Evolutionary conservation across 306 rosid genomes (phyloP).

Genomic region (Glycine soja): DNA sequence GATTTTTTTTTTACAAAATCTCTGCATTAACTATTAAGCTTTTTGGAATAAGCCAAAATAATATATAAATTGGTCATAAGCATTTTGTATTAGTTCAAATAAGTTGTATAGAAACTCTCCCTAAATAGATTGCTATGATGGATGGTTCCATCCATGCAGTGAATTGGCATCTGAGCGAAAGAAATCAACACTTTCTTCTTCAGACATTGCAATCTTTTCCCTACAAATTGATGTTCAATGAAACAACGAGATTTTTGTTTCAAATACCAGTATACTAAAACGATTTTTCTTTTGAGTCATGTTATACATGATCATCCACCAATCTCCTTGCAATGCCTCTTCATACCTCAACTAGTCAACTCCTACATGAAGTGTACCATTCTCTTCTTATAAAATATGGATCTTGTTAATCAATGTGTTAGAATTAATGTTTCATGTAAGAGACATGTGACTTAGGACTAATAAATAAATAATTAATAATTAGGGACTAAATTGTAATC

Average conservation of each 20-base stretch:
- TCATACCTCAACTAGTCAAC: not conserved
- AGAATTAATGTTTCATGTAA: no score
- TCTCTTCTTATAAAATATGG: no score
- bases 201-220: constrained; percentile 14
- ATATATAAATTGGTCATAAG: not conserved
- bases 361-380: no score
- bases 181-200: constrained; percentile 8
- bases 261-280: no score
- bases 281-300: no score
- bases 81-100: not conserved
- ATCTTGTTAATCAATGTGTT: no score
- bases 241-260: no score
- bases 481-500: no score
- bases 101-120: not conserved
- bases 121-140: not conserved
- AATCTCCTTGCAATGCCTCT: not conserved
- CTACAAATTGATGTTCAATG: not conserved
- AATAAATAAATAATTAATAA: no score
- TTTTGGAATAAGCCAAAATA: not conserved
- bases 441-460: no score
- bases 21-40: not conserved
- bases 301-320: no score
- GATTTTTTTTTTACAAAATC: not conserved
- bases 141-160: not conserved
- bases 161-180: not conserved